phyloP scores from a whole-genome alignment of 345 rosid species.

The Eucalyptus guilfoylei region DNA sequence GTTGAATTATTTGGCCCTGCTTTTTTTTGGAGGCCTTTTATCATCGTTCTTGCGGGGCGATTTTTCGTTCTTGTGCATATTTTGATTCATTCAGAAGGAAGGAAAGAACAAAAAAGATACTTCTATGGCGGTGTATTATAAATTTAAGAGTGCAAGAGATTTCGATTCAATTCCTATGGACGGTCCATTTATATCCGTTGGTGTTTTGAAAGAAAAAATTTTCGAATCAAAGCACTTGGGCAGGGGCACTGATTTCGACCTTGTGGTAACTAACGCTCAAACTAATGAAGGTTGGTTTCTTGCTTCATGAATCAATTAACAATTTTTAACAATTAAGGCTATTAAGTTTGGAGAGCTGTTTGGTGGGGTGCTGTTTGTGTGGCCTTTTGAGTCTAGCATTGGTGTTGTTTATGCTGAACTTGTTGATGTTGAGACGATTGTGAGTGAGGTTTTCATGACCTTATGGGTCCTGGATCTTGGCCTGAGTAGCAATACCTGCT shows the following conservation, averaged over 20 bases:
- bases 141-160: conserved; percentile 99
- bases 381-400: not conserved
- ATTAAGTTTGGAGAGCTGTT: not conserved
- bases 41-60: not conserved
- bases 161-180: conserved; percentile 90
- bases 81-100: not conserved
- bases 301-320: not conserved
- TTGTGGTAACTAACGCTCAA: conserved; percentile 97
- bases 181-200: conserved; percentile 95
- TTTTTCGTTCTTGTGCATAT: not conserved
- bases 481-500: not conserved
- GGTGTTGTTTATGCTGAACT: not conserved
- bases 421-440: not conserved
- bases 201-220: conserved; percentile 97
- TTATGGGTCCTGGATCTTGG: not conserved
- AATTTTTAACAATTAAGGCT: not conserved
- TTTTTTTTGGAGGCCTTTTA: not conserved
- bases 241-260: conserved; percentile 97
- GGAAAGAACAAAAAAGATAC: not conserved
- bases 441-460: not conserved
- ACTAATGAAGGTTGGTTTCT: conserved; percentile 95
- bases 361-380: not conserved
- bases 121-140: conserved; percentile 94
- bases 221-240: conserved; percentile 99
- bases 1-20: conserved; percentile 2